Evolutionary conservation across 163 green algal species (phyloP).

Genomic region (Chlorella variabilis): DNA sequence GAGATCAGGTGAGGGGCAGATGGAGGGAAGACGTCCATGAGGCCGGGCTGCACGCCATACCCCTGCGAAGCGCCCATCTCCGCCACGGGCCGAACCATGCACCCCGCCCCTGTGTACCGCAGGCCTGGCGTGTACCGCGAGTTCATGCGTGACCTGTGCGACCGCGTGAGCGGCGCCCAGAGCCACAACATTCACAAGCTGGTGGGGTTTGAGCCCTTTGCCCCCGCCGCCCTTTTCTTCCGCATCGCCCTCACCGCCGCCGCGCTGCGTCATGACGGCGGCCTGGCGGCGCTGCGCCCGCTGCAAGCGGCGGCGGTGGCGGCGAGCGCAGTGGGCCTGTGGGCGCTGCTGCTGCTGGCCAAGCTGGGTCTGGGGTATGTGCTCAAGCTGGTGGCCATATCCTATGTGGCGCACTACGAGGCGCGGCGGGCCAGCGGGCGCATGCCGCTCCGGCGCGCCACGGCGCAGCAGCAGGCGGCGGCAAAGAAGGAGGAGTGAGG

Average conservation of each 20-base stretch:
- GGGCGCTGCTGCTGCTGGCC: conserved; percentile 8
- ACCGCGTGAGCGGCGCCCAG: conserved; percentile 65
- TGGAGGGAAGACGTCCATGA: background rate
- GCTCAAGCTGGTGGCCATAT: conserved; percentile 16
- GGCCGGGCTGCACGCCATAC: no score
- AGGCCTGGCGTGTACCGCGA: conserved; percentile 89
- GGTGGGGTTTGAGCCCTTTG: conserved; percentile 86
- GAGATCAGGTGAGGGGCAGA: conserved; percentile 70
- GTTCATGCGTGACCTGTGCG: conserved; percentile 87
- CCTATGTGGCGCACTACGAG: conserved; percentile 47
- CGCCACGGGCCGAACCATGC: no score
- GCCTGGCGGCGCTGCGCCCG: background rate
- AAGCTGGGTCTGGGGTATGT: conserved; percentile 49
- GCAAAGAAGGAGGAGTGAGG: conserved; percentile 41
- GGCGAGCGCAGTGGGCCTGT: background rate
- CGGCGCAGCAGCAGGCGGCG: background rate
- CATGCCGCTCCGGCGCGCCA: background rate
- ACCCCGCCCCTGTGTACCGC: no score
- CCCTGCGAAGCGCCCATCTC: no score
- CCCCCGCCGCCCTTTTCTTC: conserved; percentile 75
- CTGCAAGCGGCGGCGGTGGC: background rate
- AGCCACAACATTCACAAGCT: conserved; percentile 80
- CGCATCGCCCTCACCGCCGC: conserved; percentile 54
- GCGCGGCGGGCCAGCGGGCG: conserved; percentile 2
- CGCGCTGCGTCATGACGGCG: background rate